A percentile compares a stretch with the other conserved stretches of the same genome.
phyloP scores from a whole-genome alignment of 2,329 filamentous ascomycete species.

The Pestalotiopsis sp. region DNA sequence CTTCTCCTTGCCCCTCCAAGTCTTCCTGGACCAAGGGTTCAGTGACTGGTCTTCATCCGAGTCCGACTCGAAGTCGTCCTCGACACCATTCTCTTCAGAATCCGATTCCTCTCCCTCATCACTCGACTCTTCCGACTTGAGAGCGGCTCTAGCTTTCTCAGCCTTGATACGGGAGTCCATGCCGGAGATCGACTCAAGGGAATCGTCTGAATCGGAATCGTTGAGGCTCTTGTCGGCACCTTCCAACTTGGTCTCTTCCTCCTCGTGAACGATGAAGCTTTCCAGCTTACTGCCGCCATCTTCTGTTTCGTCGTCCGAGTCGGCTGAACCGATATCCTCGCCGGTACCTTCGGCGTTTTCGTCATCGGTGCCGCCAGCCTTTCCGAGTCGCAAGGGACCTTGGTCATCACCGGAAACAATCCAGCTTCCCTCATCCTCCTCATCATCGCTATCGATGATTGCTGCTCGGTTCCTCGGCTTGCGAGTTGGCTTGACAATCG shows the following conservation, averaged over 20 bases:
- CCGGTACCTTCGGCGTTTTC: constrained; percentile 87
- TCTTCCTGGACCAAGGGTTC: constrained; percentile 25
- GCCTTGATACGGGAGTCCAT: constrained; percentile 24
- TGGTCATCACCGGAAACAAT: constrained; percentile 71
- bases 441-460: constrained; percentile 67
- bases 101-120: constrained; percentile 25
- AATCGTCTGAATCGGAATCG: constrained; percentile 30
- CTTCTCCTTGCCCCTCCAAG: constrained; percentile 41
- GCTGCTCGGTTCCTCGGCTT: constrained; percentile 54
- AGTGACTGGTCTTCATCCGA: constrained; percentile 39
- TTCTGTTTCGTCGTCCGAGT: constrained; percentile 56
- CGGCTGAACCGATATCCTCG: constrained; percentile 73
- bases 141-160: constrained; percentile 17
- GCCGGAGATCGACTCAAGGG: constrained; percentile 28
- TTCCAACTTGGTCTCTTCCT: constrained; percentile 32
- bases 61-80: constrained; percentile 40
- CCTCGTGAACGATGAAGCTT: constrained; percentile 57
- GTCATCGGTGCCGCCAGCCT: constrained; percentile 82
- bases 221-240: constrained; percentile 26
- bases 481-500: constrained; percentile 24
- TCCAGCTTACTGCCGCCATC: constrained; percentile 52
- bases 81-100: constrained; percentile 34
- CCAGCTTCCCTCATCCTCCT: constrained; percentile 76
- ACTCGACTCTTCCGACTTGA: constrained; percentile 20
- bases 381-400: constrained; percentile 63